phyloP scores from a whole-genome alignment of 2,329 filamentous ascomycete species.

The Drechslerella stenobrocha region DNA sequence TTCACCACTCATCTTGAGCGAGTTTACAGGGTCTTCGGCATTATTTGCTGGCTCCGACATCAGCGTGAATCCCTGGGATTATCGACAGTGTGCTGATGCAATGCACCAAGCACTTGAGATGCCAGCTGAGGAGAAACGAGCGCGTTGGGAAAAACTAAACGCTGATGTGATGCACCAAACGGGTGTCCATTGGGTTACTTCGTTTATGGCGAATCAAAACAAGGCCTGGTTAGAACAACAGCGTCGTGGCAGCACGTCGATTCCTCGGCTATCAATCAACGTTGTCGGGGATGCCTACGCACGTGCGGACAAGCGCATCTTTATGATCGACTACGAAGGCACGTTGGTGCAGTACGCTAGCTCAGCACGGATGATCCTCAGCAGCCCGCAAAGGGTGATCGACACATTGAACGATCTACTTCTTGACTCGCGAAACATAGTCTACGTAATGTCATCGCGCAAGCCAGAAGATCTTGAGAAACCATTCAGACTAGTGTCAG shows the following conservation, averaged over 20 bases:
- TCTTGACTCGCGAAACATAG: slow-evolving; percentile 75
- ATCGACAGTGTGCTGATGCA: slow-evolving; percentile 80
- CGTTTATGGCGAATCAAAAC: slow-evolving; percentile 71
- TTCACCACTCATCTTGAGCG: slow-evolving; percentile 85
- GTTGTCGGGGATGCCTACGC: slow-evolving; percentile 69
- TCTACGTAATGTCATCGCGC: slow-evolving; percentile 92
- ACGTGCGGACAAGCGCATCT: slow-evolving; percentile 69
- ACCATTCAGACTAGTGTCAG: slow-evolving; percentile 79
- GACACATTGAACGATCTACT: slow-evolving; percentile 80
- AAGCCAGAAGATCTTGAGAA: slow-evolving; percentile 85
- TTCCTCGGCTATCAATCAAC: slow-evolving; percentile 77
- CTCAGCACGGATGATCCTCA: slow-evolving; percentile 78
- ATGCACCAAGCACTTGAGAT: slow-evolving; percentile 84
- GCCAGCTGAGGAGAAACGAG: slow-evolving; percentile 70
- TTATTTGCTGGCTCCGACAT: slow-evolving; percentile 80
- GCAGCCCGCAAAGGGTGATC: slow-evolving; percentile 81
- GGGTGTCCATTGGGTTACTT: slow-evolving; percentile 81
- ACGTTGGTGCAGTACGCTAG: slow-evolving; percentile 87
- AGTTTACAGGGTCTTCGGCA: slow-evolving; percentile 89
- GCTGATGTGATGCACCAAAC: slow-evolving; percentile 77
- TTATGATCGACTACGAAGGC: slow-evolving; percentile 91
- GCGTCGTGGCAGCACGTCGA: slow-evolving; percentile 78
- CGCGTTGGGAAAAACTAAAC: slow-evolving; percentile 74
- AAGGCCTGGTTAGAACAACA: slow-evolving; percentile 82
- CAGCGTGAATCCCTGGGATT: slow-evolving; percentile 93